Percentiles rank a stretch among this genome's conserved stretches.
Evolutionary conservation across 2,329 filamentous ascomycete species (phyloP).

Genomic region (Celoporthe dispersa): DNA sequence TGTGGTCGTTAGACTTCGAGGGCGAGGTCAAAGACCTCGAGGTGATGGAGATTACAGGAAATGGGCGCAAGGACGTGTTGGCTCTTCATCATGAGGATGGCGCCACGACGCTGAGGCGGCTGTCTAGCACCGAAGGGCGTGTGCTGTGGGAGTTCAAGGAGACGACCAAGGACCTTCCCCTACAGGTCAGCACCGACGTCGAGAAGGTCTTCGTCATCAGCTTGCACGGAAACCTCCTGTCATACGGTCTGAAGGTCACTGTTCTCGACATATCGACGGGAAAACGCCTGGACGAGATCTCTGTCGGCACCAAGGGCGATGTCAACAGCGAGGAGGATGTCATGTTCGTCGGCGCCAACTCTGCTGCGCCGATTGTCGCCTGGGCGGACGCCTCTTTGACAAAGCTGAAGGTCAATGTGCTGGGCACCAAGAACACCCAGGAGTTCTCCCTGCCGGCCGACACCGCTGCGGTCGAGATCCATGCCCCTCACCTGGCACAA

Average conservation of each 20-base stretch:
- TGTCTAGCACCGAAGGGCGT: slow-evolving; percentile 73
- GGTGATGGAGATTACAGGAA: slow-evolving; percentile 72
- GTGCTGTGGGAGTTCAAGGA: slow-evolving; percentile 81
- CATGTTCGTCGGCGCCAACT: slow-evolving; percentile 76
- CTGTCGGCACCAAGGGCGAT: slow-evolving; percentile 75
- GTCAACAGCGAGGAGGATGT: slow-evolving; percentile 67
- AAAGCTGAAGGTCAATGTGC: slow-evolving; percentile 72
- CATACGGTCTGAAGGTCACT: slow-evolving; percentile 77
- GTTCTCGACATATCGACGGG: slow-evolving; percentile 76
- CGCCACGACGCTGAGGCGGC: slow-evolving; percentile 65
- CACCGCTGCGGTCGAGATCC: slow-evolving; percentile 63
- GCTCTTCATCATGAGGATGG: slow-evolving; percentile 66
- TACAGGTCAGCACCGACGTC: slow-evolving; percentile 74
- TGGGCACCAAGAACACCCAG: slow-evolving; percentile 63
- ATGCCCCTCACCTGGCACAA: slow-evolving; percentile 73
- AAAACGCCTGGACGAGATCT: slow-evolving; percentile 71
- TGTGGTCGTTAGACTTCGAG: slow-evolving; percentile 71
- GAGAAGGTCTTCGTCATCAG: slow-evolving; percentile 77
- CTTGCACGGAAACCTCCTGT: slow-evolving; percentile 69
- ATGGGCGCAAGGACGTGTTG: slow-evolving; percentile 69
- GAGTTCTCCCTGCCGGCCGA: slow-evolving; percentile 56
- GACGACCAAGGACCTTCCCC: slow-evolving; percentile 68
- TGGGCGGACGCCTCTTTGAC: slow-evolving; percentile 70
- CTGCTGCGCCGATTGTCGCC: slow-evolving; percentile 73
- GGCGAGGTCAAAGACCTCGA: slow-evolving; percentile 72